A percentile compares a stretch with the other conserved stretches of the same genome.
phyloP scores from a whole-genome alignment of 1,284 basidiomycete species.

The Psilocybe mexicana region DNA sequence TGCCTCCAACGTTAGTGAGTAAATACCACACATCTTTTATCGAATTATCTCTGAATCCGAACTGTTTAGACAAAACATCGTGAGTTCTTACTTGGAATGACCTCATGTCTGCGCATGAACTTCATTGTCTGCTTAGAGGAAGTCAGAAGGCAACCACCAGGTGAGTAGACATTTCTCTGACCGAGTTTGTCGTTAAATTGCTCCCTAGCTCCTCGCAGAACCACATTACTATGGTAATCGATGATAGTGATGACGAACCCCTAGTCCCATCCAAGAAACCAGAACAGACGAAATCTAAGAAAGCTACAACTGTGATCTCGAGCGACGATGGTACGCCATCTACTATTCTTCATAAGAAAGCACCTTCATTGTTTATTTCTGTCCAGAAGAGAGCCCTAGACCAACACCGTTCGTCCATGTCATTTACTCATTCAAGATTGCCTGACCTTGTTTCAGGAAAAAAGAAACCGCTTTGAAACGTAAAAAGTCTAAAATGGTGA shows the following conservation, averaged over 20 bases:
- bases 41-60: background rate
- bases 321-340: constrained; percentile 22
- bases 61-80: constrained; percentile 7
- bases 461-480: constrained; percentile 23
- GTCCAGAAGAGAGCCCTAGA: constrained; percentile 6
- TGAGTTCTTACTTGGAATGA: background rate
- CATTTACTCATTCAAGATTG: background rate
- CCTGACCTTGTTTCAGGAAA: constrained; percentile 5
- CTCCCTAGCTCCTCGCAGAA: constrained; percentile 6
- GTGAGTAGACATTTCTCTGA: constrained; percentile 2
- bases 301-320: constrained; percentile 13
- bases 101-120: background rate
- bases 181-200: background rate
- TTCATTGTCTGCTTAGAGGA: background rate
- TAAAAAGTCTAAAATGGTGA: constrained; percentile 20
- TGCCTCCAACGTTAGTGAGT: constrained; percentile 35
- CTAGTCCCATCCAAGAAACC: constrained; percentile 15
- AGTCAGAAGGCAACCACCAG: constrained; percentile 1
- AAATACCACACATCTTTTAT: background rate
- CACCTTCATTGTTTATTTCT: background rate
- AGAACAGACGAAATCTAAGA: constrained; percentile 18
- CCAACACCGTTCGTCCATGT: constrained; percentile 4
- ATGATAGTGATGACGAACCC: constrained; percentile 28
- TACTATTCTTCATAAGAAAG: background rate
- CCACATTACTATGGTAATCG: constrained; percentile 12